Base-by-base conservation (phyloP, 2,329 filamentous ascomycete species). In the Fusarium sp. region DNA sequence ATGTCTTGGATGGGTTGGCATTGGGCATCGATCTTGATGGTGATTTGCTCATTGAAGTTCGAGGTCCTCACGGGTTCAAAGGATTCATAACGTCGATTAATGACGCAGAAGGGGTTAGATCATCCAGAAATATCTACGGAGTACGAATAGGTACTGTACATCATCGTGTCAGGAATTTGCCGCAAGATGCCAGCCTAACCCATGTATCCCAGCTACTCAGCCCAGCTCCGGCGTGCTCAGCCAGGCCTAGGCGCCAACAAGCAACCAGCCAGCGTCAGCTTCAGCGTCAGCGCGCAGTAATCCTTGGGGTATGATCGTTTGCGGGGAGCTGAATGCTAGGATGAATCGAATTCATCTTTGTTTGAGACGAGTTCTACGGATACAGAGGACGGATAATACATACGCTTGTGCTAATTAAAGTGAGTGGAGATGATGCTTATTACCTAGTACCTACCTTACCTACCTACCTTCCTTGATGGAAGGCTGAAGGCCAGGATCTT, bases 201-300 rank as follows among this genome's bases (percentile, higher is more conserved):
- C 36, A 33, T 29, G 52, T 52, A 50, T 50, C 35, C 25, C 33
- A 40, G 25, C 25, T 25, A 25, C 25, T 14, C 46, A 31, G 27
- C 35, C 47, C 57, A 57, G 57, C 47, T 35, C 13, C 31, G 60
- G 48, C 59, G 27, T 13, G 33, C 27, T 53, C 45, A 62, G 18
- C 36, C 49, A 56, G 57, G 51, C 49, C 59, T 62, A 51, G 58
- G 47, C 65, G 61, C 61, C 56, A 65, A 39, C 42, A 68, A 50
- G 57, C 50, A 52, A 41, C 55, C 59, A 56, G 51, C 57, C 35
- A 50, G 47, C 57, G 65, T 60, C 69, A 72, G 62, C 66, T 59
- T 67, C 69, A 63, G 66, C 63, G 66, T 70, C 69, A 70, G 61
- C 69, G 58, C 49, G 50, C 54, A 42, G 31, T 33, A 17, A 55